These are phyloP conservation scores for Piromyces sp. DNA, from an alignment of 192 early-diverging fungal species.

Conservation along the genomic window DNA sequence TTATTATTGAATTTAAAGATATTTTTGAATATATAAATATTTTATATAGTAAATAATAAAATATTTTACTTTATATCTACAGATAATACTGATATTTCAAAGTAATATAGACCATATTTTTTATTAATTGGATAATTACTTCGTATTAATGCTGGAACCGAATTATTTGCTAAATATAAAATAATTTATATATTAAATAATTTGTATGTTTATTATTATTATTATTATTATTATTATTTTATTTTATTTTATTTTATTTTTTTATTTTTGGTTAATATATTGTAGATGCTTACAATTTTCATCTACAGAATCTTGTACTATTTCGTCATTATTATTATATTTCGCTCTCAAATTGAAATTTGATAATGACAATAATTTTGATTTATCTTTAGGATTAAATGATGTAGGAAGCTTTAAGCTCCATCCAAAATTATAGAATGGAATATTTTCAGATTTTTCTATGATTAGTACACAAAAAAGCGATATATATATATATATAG, in stretches of 20 bases:
- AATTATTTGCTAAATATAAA: background rate
- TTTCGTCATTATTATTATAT: background rate
- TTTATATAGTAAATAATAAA: background rate
- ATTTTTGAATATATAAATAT: too few species aligned
- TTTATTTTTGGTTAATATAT: too few species aligned
- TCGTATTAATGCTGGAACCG: background rate
- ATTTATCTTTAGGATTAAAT: background rate
- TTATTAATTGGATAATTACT: background rate
- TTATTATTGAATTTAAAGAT: too few species aligned
- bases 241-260: too few species aligned
- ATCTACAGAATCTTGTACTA: background rate
- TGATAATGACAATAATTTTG: background rate
- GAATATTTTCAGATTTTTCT: background rate
- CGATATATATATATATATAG: too few species aligned
- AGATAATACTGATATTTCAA: background rate
- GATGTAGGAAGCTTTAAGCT: background rate
- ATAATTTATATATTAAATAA: too few species aligned
- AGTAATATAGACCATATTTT: background rate
- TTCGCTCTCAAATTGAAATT: background rate
- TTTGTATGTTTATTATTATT: too few species aligned
- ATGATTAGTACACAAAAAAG: too few species aligned
- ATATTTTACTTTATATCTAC: background rate
- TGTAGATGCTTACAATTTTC: background rate
- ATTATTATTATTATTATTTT: too few species aligned
- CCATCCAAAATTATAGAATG: background rate